Conservation (phyloP, 345 rosid species). For the Bruguiera parviflora region DNA sequence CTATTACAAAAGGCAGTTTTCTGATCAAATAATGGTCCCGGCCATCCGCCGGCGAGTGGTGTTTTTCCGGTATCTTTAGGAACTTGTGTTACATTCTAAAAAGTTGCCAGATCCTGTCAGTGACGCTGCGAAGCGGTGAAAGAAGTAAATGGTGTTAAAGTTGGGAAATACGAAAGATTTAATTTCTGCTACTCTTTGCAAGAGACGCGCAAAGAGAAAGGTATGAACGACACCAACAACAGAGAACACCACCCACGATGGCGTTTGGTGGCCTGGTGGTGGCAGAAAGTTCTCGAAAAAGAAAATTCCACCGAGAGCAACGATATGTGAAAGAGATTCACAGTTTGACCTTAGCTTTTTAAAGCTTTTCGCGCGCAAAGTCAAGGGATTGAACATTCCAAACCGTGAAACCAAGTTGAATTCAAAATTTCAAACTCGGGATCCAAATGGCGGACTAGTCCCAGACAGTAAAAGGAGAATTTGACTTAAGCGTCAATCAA, state of each 20-base stretch:
- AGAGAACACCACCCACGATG: too few relatives aligned
- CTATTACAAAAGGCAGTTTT: too few relatives aligned
- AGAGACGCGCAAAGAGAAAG: not conserved
- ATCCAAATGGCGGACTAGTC: constrained; percentile 31
- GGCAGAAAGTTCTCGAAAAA: too few relatives aligned
- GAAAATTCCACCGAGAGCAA: not conserved
- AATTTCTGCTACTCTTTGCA: constrained; percentile 7
- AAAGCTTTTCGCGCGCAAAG: constrained; percentile 6
- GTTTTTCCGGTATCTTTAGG: too few relatives aligned
- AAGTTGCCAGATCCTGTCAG: too few relatives aligned
- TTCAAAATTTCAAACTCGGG: constrained; percentile 16
- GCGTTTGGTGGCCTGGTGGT: too few relatives aligned
- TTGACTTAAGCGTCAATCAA: constrained; percentile 29
- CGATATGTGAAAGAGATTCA: not conserved
- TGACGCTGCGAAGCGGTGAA: too few relatives aligned
- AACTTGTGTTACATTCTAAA: too few relatives aligned
- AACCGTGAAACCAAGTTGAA: constrained; percentile 1
- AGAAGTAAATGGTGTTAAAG: not conserved
- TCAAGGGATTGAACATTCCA: constrained; percentile 11
- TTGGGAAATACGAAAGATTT: not conserved
- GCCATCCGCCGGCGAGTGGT: too few relatives aligned
- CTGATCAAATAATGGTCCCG: too few relatives aligned
- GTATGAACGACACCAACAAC: too few relatives aligned
- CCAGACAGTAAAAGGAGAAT: not conserved
- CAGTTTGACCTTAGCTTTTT: constrained; percentile 9